Conservation (phyloP, 2,329 filamentous ascomycete species). For the Aspergillus jensenii region DNA sequence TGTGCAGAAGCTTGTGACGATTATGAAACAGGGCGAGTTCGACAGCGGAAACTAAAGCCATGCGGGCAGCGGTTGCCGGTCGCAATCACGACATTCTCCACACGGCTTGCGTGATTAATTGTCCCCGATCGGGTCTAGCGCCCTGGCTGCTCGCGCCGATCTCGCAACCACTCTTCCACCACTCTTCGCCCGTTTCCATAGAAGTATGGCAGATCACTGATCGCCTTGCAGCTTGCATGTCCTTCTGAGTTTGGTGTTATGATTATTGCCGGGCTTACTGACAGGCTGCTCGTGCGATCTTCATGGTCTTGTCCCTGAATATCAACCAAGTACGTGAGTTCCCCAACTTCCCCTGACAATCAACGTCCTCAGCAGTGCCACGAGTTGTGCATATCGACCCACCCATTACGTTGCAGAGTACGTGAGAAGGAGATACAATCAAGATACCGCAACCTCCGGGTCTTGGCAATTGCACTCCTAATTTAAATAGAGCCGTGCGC, state of each 20-base stretch:
- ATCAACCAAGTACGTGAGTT: background rate
- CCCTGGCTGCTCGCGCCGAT: background rate
- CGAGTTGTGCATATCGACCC: background rate
- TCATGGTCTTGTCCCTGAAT: background rate
- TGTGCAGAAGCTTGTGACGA: too few relatives aligned
- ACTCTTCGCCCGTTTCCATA: background rate
- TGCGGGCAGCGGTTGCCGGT: conserved; percentile 5
- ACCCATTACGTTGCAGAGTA: background rate
- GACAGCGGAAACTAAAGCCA: background rate
- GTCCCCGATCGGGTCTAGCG: background rate
- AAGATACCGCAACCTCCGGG: background rate
- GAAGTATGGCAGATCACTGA: background rate
- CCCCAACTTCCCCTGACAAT: background rate
- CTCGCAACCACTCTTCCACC: background rate
- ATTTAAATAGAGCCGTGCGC: background rate
- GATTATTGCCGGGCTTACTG: background rate
- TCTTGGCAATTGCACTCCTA: background rate
- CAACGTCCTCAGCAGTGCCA: background rate
- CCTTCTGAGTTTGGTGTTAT: background rate
- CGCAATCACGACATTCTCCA: conserved; percentile 29
- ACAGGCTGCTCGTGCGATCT: background rate
- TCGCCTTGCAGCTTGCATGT: background rate
- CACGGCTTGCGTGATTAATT: conserved; percentile 26
- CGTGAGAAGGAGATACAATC: background rate
- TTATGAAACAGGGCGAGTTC: conserved; percentile 1